phyloP scores from a whole-genome alignment of 495 filamentous ascomycete species.

The Aspergillus sclerotioniger region DNA sequence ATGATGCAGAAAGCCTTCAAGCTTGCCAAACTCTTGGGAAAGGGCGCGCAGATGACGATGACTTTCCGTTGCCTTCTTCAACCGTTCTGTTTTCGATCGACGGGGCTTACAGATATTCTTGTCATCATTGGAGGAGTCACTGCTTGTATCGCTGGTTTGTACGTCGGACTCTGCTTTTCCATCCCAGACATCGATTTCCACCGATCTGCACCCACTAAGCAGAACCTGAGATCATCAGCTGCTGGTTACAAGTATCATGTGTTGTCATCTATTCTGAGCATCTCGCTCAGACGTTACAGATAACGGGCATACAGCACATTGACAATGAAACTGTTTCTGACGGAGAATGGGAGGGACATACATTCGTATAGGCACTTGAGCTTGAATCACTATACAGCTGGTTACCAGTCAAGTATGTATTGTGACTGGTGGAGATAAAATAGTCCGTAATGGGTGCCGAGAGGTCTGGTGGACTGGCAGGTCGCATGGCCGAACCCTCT shows the following conservation, averaged over 20 bases:
- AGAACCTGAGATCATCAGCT: slow-evolving; percentile 50
- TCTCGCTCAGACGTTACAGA: too few species aligned
- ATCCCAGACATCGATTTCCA: slow-evolving; percentile 97
- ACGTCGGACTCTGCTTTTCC: slow-evolving; percentile 54
- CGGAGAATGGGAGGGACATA: slow-evolving; percentile 33
- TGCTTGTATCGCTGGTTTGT: slow-evolving; percentile 25
- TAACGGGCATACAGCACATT: too few species aligned
- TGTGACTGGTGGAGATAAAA: slow-evolving; percentile 90
- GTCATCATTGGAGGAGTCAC: slow-evolving; percentile 23
- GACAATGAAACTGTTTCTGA: background rate
- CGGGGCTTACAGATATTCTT: slow-evolving; percentile 15
- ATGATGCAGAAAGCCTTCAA: slow-evolving; percentile 27
- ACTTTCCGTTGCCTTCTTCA: slow-evolving; percentile 20
- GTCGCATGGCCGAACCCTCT: slow-evolving; percentile 41
- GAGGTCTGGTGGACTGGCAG: slow-evolving; percentile 46
- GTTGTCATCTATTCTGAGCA: too few species aligned
- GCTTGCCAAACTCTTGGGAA: slow-evolving; percentile 16
- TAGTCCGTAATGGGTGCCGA: slow-evolving; percentile 76
- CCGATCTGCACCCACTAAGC: slow-evolving; percentile 79
- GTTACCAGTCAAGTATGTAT: slow-evolving; percentile 91
- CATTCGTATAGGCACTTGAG: slow-evolving; percentile 78
- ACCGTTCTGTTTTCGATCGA: slow-evolving; percentile 17
- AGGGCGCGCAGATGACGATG: slow-evolving; percentile 18
- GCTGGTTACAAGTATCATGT: too few species aligned
- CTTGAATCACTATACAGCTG: slow-evolving; percentile 84